Base-by-base conservation (phyloP, 805 yeast genomes). In the Candida boleticola region DNA sequence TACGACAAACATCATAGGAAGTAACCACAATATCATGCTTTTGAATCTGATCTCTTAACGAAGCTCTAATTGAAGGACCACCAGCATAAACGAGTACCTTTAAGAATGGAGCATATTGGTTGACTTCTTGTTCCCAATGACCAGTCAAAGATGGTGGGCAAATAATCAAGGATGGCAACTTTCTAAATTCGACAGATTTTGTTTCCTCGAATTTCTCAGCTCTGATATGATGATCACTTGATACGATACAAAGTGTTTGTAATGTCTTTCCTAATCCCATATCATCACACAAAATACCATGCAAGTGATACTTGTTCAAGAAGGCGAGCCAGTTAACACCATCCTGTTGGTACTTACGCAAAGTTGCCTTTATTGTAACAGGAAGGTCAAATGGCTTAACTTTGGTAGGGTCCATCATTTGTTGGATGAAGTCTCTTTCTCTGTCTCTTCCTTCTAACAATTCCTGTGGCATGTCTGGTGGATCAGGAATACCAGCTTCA, bases 101-200 rank as follows among this genome's bases (percentile, higher is more conserved):
- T 66, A 93, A 70, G 49, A 85, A 85, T 34, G 98, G 96, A 0
- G 97, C 86, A 61, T 89, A 93, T 48, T 86, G 89, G 46, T 80
- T 78, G 50, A 93, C 72, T 63, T 93, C 99, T 59, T 89, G 96
- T 60, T 89, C 96, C 99, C 99, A 93, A 64, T 93, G 99, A 18
- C 99, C 99, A 2, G 97, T 90, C 52, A 93, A 77, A 0, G 98
- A 89, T 0, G 99, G 97, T 0, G 99, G 99, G 67, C 99, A 93
- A 14, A 93, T 78, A 37, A 93, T 82, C 50, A 93, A 67, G 0
- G 97, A 80, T 1, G 98, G 96, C 19, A 93, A 70, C 25, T 77
- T 82, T 46, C 95, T 73, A 27, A 76, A 78, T 53, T 89, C 95
- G 10, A 71, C 68, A 0, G 84, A 73, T 25, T 74, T 62, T 0